phyloP scores from a whole-genome alignment of 805 yeast genomes.

The Lachancea sp. region DNA sequence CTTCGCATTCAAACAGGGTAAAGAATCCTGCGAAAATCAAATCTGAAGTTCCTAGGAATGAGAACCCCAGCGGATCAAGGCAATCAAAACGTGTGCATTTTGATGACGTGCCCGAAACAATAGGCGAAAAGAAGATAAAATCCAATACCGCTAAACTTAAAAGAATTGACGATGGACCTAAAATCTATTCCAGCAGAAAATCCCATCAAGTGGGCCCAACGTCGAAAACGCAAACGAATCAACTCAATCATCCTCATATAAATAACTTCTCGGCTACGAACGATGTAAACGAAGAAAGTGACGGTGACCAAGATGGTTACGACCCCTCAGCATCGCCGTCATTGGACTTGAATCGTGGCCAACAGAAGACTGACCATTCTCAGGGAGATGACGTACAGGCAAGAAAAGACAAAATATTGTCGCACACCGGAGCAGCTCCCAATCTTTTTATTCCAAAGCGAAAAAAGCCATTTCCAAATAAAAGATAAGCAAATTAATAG shows the following conservation, averaged over 20 bases:
- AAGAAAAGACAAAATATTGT: neutral
- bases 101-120: slow-evolving; percentile 9
- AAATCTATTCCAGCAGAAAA: neutral
- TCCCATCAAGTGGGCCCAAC: neutral
- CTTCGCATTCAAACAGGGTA: neutral
- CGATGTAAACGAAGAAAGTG: neutral
- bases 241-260: neutral
- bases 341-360: neutral
- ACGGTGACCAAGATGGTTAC: slow-evolving; percentile 7
- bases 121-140: slow-evolving; percentile 7
- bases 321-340: slow-evolving; percentile 7
- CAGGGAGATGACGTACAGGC: neutral
- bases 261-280: neutral
- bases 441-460: slow-evolving; percentile 25
- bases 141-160: neutral
- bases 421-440: neutral
- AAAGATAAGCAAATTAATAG: slow-evolving; percentile 3
- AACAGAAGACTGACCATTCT: neutral
- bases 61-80: slow-evolving; percentile 2
- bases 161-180: neutral
- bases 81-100: slow-evolving; percentile 11
- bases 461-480: slow-evolving; percentile 11
- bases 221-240: neutral
- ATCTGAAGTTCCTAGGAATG: neutral
- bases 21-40: neutral